Evolutionary conservation across 2,329 filamentous ascomycete species (phyloP), one percentile per base, ranked within the genome.

Genomic region (Paecilomyces sp.): DNA sequence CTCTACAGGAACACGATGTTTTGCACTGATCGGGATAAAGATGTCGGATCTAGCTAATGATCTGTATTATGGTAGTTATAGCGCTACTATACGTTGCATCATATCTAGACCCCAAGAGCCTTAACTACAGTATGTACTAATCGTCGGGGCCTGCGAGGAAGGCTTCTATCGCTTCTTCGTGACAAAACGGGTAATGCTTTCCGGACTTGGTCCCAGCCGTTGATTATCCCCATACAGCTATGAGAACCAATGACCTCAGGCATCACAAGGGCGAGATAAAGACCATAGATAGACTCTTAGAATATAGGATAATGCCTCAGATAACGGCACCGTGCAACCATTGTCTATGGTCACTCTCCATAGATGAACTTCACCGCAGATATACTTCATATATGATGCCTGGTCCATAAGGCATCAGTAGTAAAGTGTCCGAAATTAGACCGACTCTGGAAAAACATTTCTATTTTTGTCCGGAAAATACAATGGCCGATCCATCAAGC

Each of bases 111-210:
- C 15, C 5, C 3, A 18, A 47, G 7, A 41, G 34, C 15, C 11
- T 6, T 41, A 15, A 3, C 50, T 52, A 28, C 50, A 2, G 22
- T 28, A 28, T 28, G 25, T 28, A 6, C 22, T 22, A 22, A 22
- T 22, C 22, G 22, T 22, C n/a, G 9, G 50, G 25, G 22, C n/a
- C 50, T 5, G 50, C 55, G 13, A 55, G 15, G 55, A 53, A 28
- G 50, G 9, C 22, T 53, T n/a, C 24, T 11, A 53, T 53, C 51
- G 51, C 51, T 53, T 53, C 24, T 53, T 53, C 51, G 13, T 13
- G 52, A 62, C 61, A 30, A 41, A 65, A 62, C 34, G 31, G 64
- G 66, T 33, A 66, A 64, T 52, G 55, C 61, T 62, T 64, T 65
- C 66, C 65, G 62, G 50, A 33, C 6, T 50, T 55, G 61, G 11